Evolutionary conservation across 169 alveolate species (phyloP).

Genomic region (Plasmodium gonderi): DNA sequence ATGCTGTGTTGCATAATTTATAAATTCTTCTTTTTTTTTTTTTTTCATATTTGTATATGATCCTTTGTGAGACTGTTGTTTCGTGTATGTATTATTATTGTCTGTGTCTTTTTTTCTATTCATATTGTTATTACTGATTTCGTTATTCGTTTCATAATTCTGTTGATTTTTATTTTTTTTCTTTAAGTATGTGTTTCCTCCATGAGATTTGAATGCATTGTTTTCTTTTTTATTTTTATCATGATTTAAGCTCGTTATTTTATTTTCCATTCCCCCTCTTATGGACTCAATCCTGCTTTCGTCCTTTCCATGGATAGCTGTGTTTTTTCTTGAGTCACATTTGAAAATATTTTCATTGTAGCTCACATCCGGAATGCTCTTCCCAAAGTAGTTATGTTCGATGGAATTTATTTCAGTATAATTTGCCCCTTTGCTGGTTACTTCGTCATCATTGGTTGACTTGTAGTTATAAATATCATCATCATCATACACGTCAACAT

Average conservation of each 20-base stretch:
- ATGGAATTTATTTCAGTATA: too few relatives aligned
- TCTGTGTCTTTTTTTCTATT: too few relatives aligned
- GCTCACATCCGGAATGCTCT: background rate
- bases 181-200: background rate
- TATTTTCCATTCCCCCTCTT: background rate
- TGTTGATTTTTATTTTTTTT: background rate
- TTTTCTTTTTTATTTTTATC: conserved; percentile 19
- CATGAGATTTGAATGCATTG: background rate
- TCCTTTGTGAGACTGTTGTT: conserved; percentile 10
- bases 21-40: conserved; percentile 28
- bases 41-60: conserved; percentile 27
- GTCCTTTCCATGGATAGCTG: background rate
- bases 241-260: background rate
- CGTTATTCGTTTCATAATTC: conserved; percentile 15
- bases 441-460: background rate
- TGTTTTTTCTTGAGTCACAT: background rate
- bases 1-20: conserved; percentile 6
- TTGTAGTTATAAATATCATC: background rate
- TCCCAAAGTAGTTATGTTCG: background rate
- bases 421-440: background rate
- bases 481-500: background rate
- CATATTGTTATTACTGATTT: background rate
- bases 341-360: background rate
- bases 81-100: conserved; percentile 4
- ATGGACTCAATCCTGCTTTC: background rate